These are phyloP conservation scores for Populus hybrid DNA, from an alignment of 441 rosid species.

Conservation along the genomic window DNA sequence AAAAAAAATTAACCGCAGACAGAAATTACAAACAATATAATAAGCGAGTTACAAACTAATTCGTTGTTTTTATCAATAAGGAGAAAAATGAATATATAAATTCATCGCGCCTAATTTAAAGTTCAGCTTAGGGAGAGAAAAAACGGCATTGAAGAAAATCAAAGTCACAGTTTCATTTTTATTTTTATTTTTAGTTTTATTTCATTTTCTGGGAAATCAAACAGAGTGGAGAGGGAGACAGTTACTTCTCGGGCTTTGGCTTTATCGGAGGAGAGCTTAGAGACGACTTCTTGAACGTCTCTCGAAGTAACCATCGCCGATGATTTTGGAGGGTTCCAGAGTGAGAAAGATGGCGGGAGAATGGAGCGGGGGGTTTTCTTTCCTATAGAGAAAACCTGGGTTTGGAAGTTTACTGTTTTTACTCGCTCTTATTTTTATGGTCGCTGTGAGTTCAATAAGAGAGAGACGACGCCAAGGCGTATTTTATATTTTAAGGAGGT, in stretches of 20 bases:
- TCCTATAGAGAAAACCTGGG: neutral
- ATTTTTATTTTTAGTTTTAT: neutral
- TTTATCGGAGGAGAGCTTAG: constrained; percentile 92
- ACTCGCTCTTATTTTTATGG: too few relatives aligned
- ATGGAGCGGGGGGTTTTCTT: neutral
- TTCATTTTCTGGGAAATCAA: constrained; percentile 9
- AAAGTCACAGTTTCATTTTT: neutral
- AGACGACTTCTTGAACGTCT: constrained; percentile 78
- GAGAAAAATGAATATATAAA: neutral
- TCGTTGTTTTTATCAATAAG: neutral
- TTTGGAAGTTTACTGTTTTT: neutral
- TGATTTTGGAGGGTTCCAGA: neutral
- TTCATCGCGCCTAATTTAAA: neutral
- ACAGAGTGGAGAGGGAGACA: neutral
- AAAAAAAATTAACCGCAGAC: neutral
- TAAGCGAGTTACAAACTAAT: neutral
- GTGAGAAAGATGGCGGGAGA: constrained; percentile 19
- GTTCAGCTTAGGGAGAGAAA: neutral
- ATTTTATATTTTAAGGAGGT: neutral
- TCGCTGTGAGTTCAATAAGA: neutral
- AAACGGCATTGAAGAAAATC: too few relatives aligned
- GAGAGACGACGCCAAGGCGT: neutral
- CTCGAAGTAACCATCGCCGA: constrained; percentile 56
- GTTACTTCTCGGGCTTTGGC: constrained; percentile 83
- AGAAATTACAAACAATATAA: neutral